Conservation (phyloP, 78 protist genomes). For the Dictyostelium intermedium region DNA sequence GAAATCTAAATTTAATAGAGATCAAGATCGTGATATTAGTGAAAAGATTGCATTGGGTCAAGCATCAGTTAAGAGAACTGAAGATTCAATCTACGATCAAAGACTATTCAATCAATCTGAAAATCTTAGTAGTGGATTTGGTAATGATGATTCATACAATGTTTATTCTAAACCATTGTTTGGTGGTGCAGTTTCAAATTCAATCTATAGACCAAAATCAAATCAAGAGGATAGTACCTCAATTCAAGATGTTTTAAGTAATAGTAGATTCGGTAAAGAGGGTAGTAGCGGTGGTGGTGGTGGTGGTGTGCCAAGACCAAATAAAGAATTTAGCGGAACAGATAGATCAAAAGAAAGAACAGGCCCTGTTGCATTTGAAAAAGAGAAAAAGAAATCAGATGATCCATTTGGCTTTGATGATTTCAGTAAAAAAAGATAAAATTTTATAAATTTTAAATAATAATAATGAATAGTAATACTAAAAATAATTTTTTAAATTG, state of each 20-base stretch:
- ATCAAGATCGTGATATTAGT: conserved; percentile 92
- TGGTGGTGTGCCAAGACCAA: not conserved
- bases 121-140: conserved; percentile 67
- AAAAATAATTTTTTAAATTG: no score
- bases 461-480: not conserved
- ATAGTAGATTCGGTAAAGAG: conserved; percentile 10
- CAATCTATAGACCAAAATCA: conserved; percentile 54
- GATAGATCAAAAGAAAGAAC: conserved; percentile 30
- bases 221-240: conserved; percentile 27
- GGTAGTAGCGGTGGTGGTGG: not conserved
- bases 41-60: conserved; percentile 95
- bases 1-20: conserved; percentile 64
- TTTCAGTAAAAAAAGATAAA: conserved; percentile 11
- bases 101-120: conserved; percentile 93
- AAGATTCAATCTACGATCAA: conserved; percentile 91
- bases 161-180: conserved; percentile 65
- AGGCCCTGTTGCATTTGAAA: conserved; percentile 69
- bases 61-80: conserved; percentile 28
- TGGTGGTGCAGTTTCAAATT: conserved; percentile 32
- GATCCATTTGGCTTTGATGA: conserved; percentile 76
- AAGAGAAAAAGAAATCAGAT: conserved; percentile 16
- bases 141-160: conserved; percentile 79
- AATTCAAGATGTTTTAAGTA: conserved; percentile 19
- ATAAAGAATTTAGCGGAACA: conserved; percentile 58
- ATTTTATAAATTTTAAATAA: not conserved